Evolutionary conservation across 352 stramenopile genomes (phyloP).

Genomic region (Pythium aquatile): DNA sequence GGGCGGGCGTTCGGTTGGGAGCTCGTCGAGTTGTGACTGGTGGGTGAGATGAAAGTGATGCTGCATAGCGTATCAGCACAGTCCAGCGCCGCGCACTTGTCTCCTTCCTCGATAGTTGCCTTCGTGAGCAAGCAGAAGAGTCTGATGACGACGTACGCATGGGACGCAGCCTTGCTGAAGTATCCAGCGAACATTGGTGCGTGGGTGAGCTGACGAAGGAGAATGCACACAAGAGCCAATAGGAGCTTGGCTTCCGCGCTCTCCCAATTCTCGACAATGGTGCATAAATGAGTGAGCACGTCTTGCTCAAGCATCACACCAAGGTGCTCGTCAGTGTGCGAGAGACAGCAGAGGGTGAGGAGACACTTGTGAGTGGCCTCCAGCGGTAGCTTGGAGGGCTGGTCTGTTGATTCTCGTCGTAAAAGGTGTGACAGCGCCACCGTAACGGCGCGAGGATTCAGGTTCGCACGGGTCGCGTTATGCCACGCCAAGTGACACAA

Average conservation of each 20-base stretch:
- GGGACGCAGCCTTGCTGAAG: conserved; percentile 16
- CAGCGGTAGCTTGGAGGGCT: not conserved
- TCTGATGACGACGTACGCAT: conserved; percentile 30
- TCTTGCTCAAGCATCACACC: conserved; percentile 46
- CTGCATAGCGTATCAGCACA: conserved; percentile 64
- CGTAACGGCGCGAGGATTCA: conserved; percentile 38
- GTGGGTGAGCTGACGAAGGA: conserved; percentile 62
- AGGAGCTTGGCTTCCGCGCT: conserved; percentile 30
- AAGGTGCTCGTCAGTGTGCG: conserved; percentile 38
- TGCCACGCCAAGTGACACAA: conserved; percentile 65
- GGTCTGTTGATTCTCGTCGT: conserved; percentile 5
- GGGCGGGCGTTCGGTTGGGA: conserved; percentile 7
- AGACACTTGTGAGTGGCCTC: conserved; percentile 29
- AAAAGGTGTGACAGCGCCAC: conserved; percentile 38
- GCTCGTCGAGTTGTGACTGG: not conserved
- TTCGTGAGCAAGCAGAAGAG: conserved; percentile 51
- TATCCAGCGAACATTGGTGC: conserved; percentile 24
- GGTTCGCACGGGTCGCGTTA: conserved; percentile 36
- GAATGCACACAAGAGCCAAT: conserved; percentile 49
- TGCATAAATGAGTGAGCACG: conserved; percentile 41
- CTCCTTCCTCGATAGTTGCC: conserved; percentile 23
- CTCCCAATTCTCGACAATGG: conserved; percentile 24
- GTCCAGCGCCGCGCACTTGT: conserved; percentile 51
- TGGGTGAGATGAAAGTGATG: conserved; percentile 37
- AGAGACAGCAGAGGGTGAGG: conserved; percentile 59